Conservation (phyloP, 352 stramenopile species). For the Halophytophthora polymorphica region DNA sequence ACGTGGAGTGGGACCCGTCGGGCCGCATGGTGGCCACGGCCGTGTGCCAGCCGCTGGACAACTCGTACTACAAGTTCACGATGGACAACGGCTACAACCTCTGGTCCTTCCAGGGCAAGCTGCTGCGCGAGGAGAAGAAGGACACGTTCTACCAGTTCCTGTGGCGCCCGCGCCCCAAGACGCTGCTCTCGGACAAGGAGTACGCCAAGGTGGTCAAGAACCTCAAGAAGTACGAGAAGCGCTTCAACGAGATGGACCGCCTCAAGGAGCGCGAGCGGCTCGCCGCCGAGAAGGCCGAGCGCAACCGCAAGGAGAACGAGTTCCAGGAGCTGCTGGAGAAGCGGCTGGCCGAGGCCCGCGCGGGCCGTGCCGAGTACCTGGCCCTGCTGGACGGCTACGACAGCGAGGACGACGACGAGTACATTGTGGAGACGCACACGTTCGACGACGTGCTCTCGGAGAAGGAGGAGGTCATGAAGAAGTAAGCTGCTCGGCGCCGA, state of each 20-base stretch:
- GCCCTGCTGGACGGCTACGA: conserved; percentile 75
- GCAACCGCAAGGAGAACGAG: conserved; percentile 62
- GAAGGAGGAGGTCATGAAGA: conserved; percentile 69
- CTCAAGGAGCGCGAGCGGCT: conserved; percentile 79
- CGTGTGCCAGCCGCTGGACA: conserved; percentile 95
- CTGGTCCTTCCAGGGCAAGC: conserved; percentile 97
- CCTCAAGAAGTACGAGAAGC: conserved; percentile 96
- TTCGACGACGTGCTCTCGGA: conserved; percentile 70
- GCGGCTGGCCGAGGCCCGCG: conserved; percentile 26
- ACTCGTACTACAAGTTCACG: conserved; percentile 95
- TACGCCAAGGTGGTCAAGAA: conserved; percentile 96
- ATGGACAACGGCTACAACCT: conserved; percentile 99
- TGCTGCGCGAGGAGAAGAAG: conserved; percentile 93
- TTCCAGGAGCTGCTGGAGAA: conserved; percentile 68
- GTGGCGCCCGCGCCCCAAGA: conserved; percentile 91
- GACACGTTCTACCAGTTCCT: conserved; percentile 96
- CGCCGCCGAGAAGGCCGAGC: conserved; percentile 60
- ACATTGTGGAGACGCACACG: conserved; percentile 75
- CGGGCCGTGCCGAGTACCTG: conserved; percentile 59
- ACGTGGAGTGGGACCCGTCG: conserved; percentile 97
- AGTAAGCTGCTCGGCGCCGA: conserved; percentile 28
- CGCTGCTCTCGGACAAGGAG: conserved; percentile 90
- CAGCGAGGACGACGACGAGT: conserved; percentile 80
- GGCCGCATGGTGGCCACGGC: conserved; percentile 94
- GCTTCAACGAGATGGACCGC: conserved; percentile 86